Base-by-base conservation (phyloP, 805 yeast genomes). In the Metschnikowia continentalis region DNA sequence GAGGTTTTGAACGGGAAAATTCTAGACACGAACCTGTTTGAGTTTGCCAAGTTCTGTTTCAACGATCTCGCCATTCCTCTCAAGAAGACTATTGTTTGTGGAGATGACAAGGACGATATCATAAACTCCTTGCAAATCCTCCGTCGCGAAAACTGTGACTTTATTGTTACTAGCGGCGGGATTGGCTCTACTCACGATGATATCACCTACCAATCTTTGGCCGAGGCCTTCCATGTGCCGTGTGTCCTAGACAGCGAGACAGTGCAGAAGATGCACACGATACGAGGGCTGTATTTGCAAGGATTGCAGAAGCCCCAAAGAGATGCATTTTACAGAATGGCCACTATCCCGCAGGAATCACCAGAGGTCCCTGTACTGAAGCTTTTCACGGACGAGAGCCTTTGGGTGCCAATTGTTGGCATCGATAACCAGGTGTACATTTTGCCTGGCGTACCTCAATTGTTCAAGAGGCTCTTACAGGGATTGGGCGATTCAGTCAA, bases 161-260 rank as follows among this genome's bases (percentile, higher is more conserved):
- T 88, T 41, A 76, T 87, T 6, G 79, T 87, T 20, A 88, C 95
- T 0, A 77, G 86, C 49, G 86, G 88, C 32, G 84, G 77, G 1
- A 88, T 90, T 52, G 97, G 97, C 0, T 88, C 96, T 4, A 90
- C 96, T 0, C 96, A 89, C 59, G 96, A 90, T 63, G 97, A 90
- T 64, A 85, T 90, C 53, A 89, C 96, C 0, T 90, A 90, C 65
- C 82, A 80, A 47, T 75, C 88, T 1, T 65, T 90, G n/a, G 88
- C 92, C 1, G 77, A 76, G 56, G 86, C 87, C 6, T 89, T 75
- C 55, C 66, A 66, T 1, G 61, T 86, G 6, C 76, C 77, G 0
- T 65, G 82, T 51, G 66, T 64, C 41, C 62, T 84, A 15, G 84
- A 90, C 64, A 59, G 67, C 22, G 82, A 76, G 32, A 82, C 88